Evolutionary conservation across 139 green algal species (phyloP), one percentile per base, ranked within the genome.

Genomic region (Zygnema circumcarinatum): DNA sequence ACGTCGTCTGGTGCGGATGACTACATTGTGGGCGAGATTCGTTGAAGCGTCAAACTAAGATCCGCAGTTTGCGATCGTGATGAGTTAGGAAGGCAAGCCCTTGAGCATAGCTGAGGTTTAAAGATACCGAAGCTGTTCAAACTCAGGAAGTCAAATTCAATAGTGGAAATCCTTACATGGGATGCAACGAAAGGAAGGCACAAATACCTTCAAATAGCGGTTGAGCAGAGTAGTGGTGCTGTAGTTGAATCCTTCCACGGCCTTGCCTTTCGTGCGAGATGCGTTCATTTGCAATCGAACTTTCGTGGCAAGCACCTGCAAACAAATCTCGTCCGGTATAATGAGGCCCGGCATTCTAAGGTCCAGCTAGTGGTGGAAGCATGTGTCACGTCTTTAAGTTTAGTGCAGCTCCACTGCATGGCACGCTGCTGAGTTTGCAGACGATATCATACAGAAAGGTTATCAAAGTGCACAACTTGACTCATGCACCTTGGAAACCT

Each of bases 221-320:
- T 98, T 98, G 69, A 98, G 95, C 90, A 98, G 93, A 42, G 92
- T 92, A 36, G 93, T 95, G 39, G 96, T 98, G 76, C 90, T 95
- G 89, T 94, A 93, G 92, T 98, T 98, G 95, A 98, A 98, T 83
- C 95, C 96, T 85, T 98, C 94, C n/a, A 86, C 72, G 2, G 93
- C 92, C 87, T 95, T 94, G 87, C 93, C 90, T 79, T 94, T 92
- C 67, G 93, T 98, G 84, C 96, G 93, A 33, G 82, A 91, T 22
- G 83, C 81, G 91, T 96, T 95, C 89, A 99, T 97, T 67, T 80
- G 90, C 56, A 68, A 73, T 40, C 93, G 83, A 74, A 96, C 93
- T 25, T 92, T 85, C 52, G 85, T 90, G 25, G 95, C 95, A 83
- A 98, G 94, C 88, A 97, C 95, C 94, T 99, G 98, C 87, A 95